These are phyloP conservation scores for Salix purpurea DNA, from an alignment of 345 rosid genomes.

Conservation along the genomic window DNA sequence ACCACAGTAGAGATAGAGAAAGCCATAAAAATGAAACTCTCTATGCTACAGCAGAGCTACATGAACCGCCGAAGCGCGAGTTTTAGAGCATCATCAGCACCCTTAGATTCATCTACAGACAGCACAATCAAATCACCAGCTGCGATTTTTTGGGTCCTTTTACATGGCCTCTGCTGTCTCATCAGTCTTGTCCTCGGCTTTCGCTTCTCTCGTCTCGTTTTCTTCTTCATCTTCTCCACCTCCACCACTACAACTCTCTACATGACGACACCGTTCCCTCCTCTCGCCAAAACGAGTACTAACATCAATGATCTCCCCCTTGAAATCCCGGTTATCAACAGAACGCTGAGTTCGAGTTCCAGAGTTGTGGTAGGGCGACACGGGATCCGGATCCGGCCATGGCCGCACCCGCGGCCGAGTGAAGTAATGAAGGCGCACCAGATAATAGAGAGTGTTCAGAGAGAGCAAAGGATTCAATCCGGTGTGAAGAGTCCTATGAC, in stretches of 20 bases:
- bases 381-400: constrained; percentile 99
- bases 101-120: constrained; percentile 60
- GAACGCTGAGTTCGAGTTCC: constrained; percentile 60
- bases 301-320: constrained; percentile 8
- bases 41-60: constrained; percentile 79
- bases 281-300: constrained; percentile 12
- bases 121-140: constrained; percentile 56
- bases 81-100: constrained; percentile 49
- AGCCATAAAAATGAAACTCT: constrained; percentile 60
- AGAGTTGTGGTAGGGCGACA: constrained; percentile 92
- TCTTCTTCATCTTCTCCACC: constrained; percentile 83
- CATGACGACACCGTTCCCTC: constrained; percentile 53
- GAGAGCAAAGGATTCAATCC: constrained; percentile 72
- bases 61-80: constrained; percentile 61
- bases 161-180: constrained; percentile 83
- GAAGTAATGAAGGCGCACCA: constrained; percentile 93
- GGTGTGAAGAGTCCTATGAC: constrained; percentile 62
- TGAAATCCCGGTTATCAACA: constrained; percentile 27
- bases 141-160: constrained; percentile 64
- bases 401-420: constrained; percentile 92
- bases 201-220: constrained; percentile 87
- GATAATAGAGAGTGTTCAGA: constrained; percentile 85
- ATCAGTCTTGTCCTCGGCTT: constrained; percentile 83
- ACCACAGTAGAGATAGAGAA: not conserved
- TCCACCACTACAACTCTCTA: constrained; percentile 43